phyloP scores from a whole-genome alignment of 306 rosid genomes.

The Hylodesmum podocarpum region DNA sequence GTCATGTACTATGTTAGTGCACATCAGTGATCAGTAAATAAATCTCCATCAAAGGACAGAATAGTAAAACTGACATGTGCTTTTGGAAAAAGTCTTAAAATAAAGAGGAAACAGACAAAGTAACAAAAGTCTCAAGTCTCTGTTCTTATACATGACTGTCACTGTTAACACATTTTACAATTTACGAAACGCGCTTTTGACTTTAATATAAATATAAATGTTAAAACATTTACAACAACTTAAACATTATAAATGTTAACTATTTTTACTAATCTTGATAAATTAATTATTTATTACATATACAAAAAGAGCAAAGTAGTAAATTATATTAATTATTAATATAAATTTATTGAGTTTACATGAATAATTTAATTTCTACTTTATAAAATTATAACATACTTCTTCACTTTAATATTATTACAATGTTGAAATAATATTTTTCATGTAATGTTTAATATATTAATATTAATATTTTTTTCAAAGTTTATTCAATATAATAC shows the following conservation, averaged over 20 bases:
- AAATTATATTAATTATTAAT: too few species aligned
- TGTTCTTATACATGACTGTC: not conserved
- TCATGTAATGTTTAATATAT: not conserved
- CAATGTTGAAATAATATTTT: not conserved
- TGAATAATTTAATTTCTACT: not conserved
- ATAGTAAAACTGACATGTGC: not conserved
- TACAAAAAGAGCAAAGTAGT: too few species aligned
- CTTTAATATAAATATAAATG: too few species aligned
- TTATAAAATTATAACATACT: not conserved
- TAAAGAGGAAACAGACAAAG: not conserved
- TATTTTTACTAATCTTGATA: too few species aligned
- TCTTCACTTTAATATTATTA: not conserved
- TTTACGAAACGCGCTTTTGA: slow-evolving; percentile 14
- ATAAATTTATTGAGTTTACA: too few species aligned
- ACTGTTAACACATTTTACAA: not conserved
- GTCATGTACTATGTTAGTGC: too few species aligned
- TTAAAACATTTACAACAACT: too few species aligned
- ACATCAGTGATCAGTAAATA: too few species aligned
- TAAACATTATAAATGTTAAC: too few species aligned
- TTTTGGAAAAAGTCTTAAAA: not conserved
- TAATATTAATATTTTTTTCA: not conserved
- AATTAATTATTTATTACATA: too few species aligned
- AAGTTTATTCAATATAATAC: not conserved
- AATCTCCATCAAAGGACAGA: not conserved
- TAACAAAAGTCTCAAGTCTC: not conserved